Percentiles rank a stretch among this genome's conserved stretches.
These are phyloP conservation scores for Trichoderma sp. DNA, from an alignment of 2,329 filamentous ascomycete genomes.

Conservation along the genomic window DNA sequence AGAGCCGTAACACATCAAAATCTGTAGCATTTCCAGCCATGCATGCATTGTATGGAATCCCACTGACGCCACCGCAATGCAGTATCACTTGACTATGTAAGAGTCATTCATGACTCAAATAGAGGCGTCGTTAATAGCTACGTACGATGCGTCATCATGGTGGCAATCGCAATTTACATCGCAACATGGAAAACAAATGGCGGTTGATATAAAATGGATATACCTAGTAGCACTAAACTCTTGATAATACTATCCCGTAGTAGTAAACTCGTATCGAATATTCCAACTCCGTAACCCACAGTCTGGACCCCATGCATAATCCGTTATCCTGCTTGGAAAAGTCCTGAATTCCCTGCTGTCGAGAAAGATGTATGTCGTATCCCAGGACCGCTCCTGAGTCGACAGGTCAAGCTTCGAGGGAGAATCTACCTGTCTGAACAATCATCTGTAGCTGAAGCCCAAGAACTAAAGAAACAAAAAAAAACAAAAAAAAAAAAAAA, in stretches of 20 bases:
- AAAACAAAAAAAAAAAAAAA: neutral
- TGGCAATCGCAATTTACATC: neutral
- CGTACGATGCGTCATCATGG: neutral
- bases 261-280: slow-evolving; percentile 1
- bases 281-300: slow-evolving; percentile 15
- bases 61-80: neutral
- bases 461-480: slow-evolving; percentile 11
- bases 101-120: neutral
- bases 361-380: slow-evolving; percentile 12
- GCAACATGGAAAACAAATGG: neutral
- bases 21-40: neutral
- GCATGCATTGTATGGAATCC: neutral
- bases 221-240: neutral
- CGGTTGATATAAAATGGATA: neutral
- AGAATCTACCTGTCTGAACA: slow-evolving; percentile 25
- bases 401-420: slow-evolving; percentile 21
- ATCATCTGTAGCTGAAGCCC: slow-evolving; percentile 8
- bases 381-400: slow-evolving; percentile 24
- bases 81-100: neutral
- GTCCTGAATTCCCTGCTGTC: slow-evolving; percentile 17
- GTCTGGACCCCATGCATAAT: slow-evolving; percentile 24
- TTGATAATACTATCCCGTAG: neutral
- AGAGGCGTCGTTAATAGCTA: neutral
- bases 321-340: slow-evolving; percentile 25
- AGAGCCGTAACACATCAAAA: neutral